These are phyloP conservation scores for Diplotaxis tenuifolia DNA, from an alignment of 345 rosid species.

Conservation along the genomic window DNA sequence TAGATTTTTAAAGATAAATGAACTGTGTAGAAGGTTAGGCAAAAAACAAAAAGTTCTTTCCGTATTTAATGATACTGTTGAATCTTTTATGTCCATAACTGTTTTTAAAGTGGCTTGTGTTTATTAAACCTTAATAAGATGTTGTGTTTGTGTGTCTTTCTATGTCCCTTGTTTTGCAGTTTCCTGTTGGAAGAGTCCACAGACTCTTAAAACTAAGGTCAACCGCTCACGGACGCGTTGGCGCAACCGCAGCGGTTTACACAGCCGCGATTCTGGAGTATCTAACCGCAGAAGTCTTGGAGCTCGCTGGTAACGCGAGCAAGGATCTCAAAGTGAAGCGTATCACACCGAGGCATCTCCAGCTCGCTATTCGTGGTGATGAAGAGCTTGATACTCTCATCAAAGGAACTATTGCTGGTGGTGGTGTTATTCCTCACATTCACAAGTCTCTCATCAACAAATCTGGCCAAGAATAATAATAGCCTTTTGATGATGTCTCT, in stretches of 20 bases:
- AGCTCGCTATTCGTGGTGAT: constrained; percentile 69
- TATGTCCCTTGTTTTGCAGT: constrained; percentile 39
- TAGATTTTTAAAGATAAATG: background rate
- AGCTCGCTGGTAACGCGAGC: constrained; percentile 72
- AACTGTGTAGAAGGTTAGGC: background rate
- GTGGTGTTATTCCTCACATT: constrained; percentile 77
- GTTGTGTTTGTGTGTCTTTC: background rate
- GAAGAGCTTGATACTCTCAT: constrained; percentile 74
- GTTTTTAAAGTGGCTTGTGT: too few species aligned
- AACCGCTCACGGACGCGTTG: constrained; percentile 67
- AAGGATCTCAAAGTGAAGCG: constrained; percentile 75
- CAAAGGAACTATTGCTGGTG: constrained; percentile 80
- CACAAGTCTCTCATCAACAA: constrained; percentile 79
- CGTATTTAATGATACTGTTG: constrained; percentile 1
- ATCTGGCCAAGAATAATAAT: constrained; percentile 53
- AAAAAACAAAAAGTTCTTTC: background rate
- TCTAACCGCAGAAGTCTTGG: constrained; percentile 65
- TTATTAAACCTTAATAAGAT: too few species aligned
- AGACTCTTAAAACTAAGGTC: constrained; percentile 61
- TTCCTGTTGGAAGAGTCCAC: constrained; percentile 73
- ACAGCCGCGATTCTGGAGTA: constrained; percentile 69
- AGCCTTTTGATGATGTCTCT: background rate
- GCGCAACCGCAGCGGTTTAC: constrained; percentile 74
- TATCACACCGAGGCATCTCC: constrained; percentile 67
- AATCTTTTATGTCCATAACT: background rate